These are phyloP conservation scores for Penstemon barbatus DNA, from an alignment of 257 asterid species.

Conservation along the genomic window DNA sequence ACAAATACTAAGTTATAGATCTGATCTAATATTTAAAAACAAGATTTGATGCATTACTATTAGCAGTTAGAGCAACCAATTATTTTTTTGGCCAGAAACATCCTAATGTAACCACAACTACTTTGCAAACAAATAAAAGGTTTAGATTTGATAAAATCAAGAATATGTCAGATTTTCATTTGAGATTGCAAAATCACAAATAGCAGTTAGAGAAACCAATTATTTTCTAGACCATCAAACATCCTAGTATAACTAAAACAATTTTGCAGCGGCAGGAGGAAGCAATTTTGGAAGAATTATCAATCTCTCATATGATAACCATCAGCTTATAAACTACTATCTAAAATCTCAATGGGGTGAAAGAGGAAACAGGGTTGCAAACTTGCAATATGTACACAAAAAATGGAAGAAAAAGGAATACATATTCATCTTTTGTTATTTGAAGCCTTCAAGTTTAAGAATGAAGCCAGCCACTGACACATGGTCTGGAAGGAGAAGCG, in stretches of 20 bases:
- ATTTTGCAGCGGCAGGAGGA: background rate
- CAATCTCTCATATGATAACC: background rate
- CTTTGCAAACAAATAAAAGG: too few species aligned
- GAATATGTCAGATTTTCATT: background rate
- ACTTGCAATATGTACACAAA: background rate
- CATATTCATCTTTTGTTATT: background rate
- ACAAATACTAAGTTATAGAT: background rate
- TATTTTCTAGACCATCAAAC: constrained; percentile 10
- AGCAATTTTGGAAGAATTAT: background rate
- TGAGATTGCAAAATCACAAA: background rate
- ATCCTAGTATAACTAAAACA: background rate
- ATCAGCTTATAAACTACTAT: constrained; percentile 1
- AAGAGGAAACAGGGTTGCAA: background rate
- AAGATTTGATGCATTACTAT: too few species aligned
- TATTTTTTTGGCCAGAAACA: too few species aligned
- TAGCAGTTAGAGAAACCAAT: constrained; percentile 11
- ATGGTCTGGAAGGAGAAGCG: background rate
- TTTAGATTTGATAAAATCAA: background rate
- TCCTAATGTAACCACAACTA: too few species aligned
- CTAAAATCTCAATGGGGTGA: background rate
- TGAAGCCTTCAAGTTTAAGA: background rate
- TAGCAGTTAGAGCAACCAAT: too few species aligned
- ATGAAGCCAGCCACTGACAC: background rate
- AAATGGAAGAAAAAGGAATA: background rate
- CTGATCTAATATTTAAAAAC: too few species aligned